Base-by-base conservation (phyloP, 2,329 filamentous ascomycete species). In the Hawksworthiomyces lignivorus region DNA sequence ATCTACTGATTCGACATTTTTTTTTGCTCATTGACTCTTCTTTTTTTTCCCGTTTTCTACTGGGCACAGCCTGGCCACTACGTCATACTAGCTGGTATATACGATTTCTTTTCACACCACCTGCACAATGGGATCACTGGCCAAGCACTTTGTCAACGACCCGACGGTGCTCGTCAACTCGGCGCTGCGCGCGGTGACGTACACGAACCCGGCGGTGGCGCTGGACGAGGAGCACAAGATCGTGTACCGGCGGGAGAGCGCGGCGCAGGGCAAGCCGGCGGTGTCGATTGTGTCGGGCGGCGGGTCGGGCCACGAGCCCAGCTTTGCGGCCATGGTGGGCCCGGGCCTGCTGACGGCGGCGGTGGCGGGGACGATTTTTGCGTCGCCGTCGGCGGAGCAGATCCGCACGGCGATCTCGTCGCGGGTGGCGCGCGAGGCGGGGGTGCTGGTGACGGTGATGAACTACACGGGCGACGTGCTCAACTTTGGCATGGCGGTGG, bases 401-500 rank as follows among this genome's bases (percentile, higher is more conserved):
- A 80, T 96, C 41, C 77, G 86, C 42, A 71, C 76, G 50, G 87
- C 81, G 45, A 82, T 94, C 40, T 75, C 82, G 56, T 75, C 79
- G 31, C 73, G 85, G 17, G 84, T 94, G 4, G 4, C 70, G 75
- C 33, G 75, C 18, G 31, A 21, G 5, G 38, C 34, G 21, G 90
- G 89, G 19, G 84, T 95, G 2, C 62, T 96, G 30, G 84, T 95
- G n/a, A 82, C 89, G 6, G 85, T 94, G 22, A 95, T 94, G 86
- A 96, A 96, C 62, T 94, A 94, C 62, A 94, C 87, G 1, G 85
- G 85, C 28, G 85, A 89, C 59, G 77, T 95, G 41, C 73, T 96
- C 52, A 94, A 95, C 65, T 96, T 96, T 58, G 89, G 88, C 42
- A 83, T 96, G 75, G 89, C 83, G 1, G 86, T 92, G 8, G 90